A percentile compares a stretch with the other conserved stretches of the same genome.
Evolutionary conservation across 2,329 filamentous ascomycete species (phyloP).

Genomic region (Geosmithia morbida): DNA sequence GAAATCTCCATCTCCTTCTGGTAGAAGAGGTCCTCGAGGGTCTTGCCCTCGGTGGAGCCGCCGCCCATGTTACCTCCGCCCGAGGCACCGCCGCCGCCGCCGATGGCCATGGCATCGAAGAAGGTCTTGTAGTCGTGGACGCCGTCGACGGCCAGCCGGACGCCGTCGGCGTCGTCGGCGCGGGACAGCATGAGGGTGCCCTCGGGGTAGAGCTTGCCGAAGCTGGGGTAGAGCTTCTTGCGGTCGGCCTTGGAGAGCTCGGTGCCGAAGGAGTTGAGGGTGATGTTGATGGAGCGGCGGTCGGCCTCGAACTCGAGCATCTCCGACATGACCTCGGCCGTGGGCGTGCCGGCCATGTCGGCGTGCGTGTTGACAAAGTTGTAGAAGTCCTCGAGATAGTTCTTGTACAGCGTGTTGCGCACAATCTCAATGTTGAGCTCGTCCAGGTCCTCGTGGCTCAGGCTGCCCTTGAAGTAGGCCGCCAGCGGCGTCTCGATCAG

Average conservation of each 20-base stretch:
- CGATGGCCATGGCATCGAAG: slow-evolving; percentile 80
- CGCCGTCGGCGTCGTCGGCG: slow-evolving; percentile 89
- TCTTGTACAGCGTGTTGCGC: slow-evolving; percentile 97
- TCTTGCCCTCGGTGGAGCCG: slow-evolving; percentile 67
- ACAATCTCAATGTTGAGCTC: slow-evolving; percentile 99
- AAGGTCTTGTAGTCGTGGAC: slow-evolving; percentile 89
- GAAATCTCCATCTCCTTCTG: slow-evolving; percentile 99
- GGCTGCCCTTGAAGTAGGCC: slow-evolving; percentile 91
- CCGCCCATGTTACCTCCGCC: slow-evolving; percentile 74
- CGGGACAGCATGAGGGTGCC: slow-evolving; percentile 89
- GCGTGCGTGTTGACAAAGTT: slow-evolving; percentile 82
- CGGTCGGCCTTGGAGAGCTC: slow-evolving; percentile 87
- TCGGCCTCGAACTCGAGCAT: slow-evolving; percentile 96
- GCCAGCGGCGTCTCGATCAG: slow-evolving; percentile 93
- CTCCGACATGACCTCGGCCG: slow-evolving; percentile 88
- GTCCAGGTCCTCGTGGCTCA: slow-evolving; percentile 92
- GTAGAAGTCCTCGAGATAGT: slow-evolving; percentile 97
- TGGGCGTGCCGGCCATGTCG: slow-evolving; percentile 78
- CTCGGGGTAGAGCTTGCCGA: slow-evolving; percentile 85
- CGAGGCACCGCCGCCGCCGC: slow-evolving; percentile 51
- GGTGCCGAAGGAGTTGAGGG: slow-evolving; percentile 94
- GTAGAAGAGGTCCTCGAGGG: slow-evolving; percentile 94
- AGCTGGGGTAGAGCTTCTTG: slow-evolving; percentile 89
- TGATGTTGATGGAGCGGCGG: slow-evolving; percentile 95
- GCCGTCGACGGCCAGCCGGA: slow-evolving; percentile 84